Evolutionary conservation across 140 eudicot species (phyloP).

Genomic region (Artemisia princeps): DNA sequence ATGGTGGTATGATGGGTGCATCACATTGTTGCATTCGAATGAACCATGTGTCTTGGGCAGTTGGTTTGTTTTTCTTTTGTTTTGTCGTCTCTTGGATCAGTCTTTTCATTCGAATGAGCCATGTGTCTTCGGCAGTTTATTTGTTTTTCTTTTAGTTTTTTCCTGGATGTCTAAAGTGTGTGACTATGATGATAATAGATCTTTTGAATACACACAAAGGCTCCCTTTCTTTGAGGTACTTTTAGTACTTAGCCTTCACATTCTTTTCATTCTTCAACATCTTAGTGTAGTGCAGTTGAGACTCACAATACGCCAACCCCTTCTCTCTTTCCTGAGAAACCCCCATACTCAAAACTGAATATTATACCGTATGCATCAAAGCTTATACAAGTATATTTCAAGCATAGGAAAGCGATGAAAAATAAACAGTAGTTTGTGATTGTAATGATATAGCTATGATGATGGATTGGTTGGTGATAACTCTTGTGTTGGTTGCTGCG

Average conservation of each 20-base stretch:
- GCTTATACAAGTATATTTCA: not conserved
- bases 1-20: too few relatives aligned
- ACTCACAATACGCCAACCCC: not conserved
- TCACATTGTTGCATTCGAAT: too few relatives aligned
- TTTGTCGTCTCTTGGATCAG: too few relatives aligned
- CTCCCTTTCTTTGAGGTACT: not conserved
- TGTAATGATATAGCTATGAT: constrained; percentile 7
- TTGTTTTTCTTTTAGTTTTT: not conserved
- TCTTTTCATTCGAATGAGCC: too few relatives aligned
- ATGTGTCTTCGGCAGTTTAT: not conserved
- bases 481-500: constrained; percentile 23
- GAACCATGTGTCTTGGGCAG: too few relatives aligned
- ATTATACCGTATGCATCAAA: not conserved
- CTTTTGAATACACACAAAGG: constrained; percentile 29
- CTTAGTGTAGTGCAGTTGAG: constrained; percentile 25
- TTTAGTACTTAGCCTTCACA: not conserved
- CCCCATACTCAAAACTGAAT: not conserved
- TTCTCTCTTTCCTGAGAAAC: not conserved
- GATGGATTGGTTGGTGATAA: constrained; percentile 34
- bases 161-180: not conserved
- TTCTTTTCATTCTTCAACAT: not conserved
- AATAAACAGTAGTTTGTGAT: constrained; percentile 9
- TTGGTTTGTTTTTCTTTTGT: too few relatives aligned
- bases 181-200: not conserved
- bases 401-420: not conserved